Evolutionary conservation across 1,139 yeast genomes (phyloP).

Genomic region (Saccharomycopsis hybrid): DNA sequence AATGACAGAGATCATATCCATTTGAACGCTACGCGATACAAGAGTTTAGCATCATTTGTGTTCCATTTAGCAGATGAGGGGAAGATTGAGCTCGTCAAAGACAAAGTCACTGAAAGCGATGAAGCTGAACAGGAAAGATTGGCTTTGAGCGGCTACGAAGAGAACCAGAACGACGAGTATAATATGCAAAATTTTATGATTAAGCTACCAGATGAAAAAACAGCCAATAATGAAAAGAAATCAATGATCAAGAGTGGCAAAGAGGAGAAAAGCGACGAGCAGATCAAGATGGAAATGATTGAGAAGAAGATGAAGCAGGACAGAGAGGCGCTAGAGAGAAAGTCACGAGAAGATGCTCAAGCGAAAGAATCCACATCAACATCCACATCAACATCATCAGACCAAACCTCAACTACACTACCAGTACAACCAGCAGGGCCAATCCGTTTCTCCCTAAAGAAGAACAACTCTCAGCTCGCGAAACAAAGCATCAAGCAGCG

Average conservation of each 20-base stretch:
- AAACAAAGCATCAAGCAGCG: not conserved
- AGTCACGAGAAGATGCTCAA: not conserved
- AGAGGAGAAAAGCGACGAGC: slow-evolving; percentile 11
- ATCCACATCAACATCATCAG: too few species aligned
- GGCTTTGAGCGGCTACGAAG: not conserved
- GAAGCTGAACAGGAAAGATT: not conserved
- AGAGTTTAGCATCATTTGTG: slow-evolving; percentile 64
- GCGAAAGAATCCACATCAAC: not conserved
- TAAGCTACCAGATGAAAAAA: not conserved
- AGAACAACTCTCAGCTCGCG: too few species aligned
- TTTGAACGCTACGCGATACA: slow-evolving; percentile 84
- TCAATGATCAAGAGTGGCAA: not conserved
- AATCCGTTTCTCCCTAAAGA: too few species aligned
- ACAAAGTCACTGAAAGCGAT: not conserved
- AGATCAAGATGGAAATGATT: slow-evolving; percentile 15
- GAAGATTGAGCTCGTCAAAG: slow-evolving; percentile 40
- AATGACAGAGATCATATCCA: slow-evolving; percentile 78
- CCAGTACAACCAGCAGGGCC: too few species aligned
- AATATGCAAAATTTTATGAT: slow-evolving; percentile 12
- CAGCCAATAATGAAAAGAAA: not conserved
- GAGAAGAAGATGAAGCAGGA: slow-evolving; percentile 12
- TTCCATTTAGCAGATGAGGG: slow-evolving; percentile 56
- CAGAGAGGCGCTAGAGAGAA: not conserved
- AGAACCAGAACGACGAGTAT: not conserved
- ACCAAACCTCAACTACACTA: too few species aligned